phyloP scores from a whole-genome alignment of 148 eudicot genomes.

The Amaranthus cruentus region DNA sequence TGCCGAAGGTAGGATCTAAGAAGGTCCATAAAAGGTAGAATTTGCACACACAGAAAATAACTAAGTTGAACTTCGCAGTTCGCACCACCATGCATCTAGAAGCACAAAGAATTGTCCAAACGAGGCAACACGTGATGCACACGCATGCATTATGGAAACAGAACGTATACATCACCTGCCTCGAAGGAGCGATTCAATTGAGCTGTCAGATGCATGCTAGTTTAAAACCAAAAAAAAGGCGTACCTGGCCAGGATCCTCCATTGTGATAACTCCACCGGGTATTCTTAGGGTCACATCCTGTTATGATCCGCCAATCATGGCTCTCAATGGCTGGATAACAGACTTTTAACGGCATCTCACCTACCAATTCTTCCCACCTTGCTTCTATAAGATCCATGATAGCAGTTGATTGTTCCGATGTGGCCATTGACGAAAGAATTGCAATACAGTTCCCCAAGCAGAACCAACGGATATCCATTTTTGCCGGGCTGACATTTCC shows the following conservation, averaged over 20 bases:
- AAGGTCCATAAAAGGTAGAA: not conserved
- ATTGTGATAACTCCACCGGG: constrained; percentile 97
- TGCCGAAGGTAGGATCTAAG: not conserved
- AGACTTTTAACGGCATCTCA: constrained; percentile 86
- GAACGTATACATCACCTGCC: too few relatives aligned
- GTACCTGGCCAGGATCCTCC: constrained; percentile 99
- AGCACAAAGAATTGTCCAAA: not conserved
- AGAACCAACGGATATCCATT: constrained; percentile 93
- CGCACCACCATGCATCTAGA: not conserved
- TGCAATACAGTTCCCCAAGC: constrained; percentile 87
- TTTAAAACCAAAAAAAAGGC: not conserved
- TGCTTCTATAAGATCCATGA: constrained; percentile 91
- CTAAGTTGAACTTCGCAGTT: not conserved
- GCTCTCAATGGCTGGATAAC: constrained; percentile 89
- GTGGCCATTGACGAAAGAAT: constrained; percentile 84
- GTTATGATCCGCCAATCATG: constrained; percentile 91
- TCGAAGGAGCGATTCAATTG: too few relatives aligned
- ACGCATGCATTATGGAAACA: not conserved
- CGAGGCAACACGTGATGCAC: not conserved
- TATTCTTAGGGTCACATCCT: constrained; percentile 94
- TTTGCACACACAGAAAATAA: not conserved
- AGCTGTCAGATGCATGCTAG: not conserved
- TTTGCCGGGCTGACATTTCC: constrained; percentile 88
- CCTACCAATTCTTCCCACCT: constrained; percentile 93
- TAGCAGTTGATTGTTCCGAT: constrained; percentile 68